Evolutionary conservation across 2,329 filamentous ascomycete genomes (phyloP).

Genomic region (Colletotrichum aenigma): DNA sequence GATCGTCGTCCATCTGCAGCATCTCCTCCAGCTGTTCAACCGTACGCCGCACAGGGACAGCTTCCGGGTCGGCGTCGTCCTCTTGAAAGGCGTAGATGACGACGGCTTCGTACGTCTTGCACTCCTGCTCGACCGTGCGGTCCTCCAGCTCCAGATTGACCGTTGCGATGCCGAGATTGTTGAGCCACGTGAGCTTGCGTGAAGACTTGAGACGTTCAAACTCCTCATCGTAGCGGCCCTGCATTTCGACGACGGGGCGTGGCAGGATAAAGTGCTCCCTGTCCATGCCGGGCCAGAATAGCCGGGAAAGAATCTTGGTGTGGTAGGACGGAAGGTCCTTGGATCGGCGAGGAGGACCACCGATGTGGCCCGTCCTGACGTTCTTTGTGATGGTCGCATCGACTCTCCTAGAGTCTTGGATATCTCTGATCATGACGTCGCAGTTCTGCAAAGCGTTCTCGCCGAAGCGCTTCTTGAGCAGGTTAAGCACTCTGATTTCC

Average conservation of each 20-base stretch:
- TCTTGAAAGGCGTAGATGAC: conserved; percentile 84
- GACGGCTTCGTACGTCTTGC: conserved; percentile 84
- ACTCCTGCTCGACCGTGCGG: conserved; percentile 72
- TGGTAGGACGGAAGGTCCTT: conserved; percentile 56
- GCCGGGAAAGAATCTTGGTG: conserved; percentile 85
- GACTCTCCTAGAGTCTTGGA: conserved; percentile 79
- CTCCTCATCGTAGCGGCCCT: conserved; percentile 72
- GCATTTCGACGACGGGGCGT: conserved; percentile 58
- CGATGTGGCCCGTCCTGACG: conserved; percentile 15
- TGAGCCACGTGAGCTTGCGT: conserved; percentile 87
- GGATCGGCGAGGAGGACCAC: conserved; percentile 23
- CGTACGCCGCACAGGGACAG: conserved; percentile 40
- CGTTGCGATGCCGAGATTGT: conserved; percentile 78
- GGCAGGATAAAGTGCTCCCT: conserved; percentile 73
- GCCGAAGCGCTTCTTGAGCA: conserved; percentile 88
- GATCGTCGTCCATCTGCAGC: conserved; percentile 76
- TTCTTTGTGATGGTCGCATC: conserved; percentile 68
- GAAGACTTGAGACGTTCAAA: conserved; percentile 83
- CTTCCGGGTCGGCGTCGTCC: conserved; percentile 38
- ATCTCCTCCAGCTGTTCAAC: conserved; percentile 59
- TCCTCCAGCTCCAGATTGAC: conserved; percentile 86
- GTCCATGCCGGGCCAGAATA: conserved; percentile 90
- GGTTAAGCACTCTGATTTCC: conserved; percentile 80
- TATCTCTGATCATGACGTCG: conserved; percentile 96
- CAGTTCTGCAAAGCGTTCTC: conserved; percentile 87